Evolutionary conservation across 1,284 basidiomycete species (phyloP).

Genomic region (Pulveroboletus sp.): DNA sequence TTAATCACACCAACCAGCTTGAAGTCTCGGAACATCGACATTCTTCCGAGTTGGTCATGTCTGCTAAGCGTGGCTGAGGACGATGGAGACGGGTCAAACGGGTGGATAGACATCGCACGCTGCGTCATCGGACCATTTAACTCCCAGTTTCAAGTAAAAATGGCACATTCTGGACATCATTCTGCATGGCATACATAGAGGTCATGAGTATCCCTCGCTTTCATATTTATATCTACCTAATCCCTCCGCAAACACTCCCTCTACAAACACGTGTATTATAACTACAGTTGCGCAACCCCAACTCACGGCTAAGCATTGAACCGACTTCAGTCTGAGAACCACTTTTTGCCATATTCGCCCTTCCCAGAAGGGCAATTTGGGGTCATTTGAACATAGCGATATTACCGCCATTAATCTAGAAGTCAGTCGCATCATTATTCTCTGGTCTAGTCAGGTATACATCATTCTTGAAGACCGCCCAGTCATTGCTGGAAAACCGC

Average conservation of each 20-base stretch:
- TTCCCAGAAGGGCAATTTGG: no score
- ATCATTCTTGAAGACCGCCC: neutral
- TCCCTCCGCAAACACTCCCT: neutral
- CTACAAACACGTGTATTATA: slow-evolving; percentile 25
- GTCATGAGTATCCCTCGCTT: neutral
- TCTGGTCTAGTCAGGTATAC: neutral
- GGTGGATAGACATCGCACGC: neutral
- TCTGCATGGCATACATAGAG: slow-evolving; percentile 5
- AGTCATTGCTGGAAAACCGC: slow-evolving; percentile 1
- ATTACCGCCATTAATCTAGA: no score
- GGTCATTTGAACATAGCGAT: no score
- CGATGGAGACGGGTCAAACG: neutral
- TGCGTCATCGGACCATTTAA: neutral
- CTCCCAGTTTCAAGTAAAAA: neutral
- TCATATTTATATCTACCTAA: slow-evolving; percentile 6
- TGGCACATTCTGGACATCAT: neutral
- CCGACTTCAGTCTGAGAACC: neutral
- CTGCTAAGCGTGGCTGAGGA: neutral
- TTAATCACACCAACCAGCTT: slow-evolving; percentile 6
- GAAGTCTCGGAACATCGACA: neutral
- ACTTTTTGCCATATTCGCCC: no score
- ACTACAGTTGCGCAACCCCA: slow-evolving; percentile 16
- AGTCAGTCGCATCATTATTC: no score
- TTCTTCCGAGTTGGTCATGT: neutral
- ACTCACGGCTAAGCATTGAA: slow-evolving; percentile 11